Base-by-base conservation (phyloP, 2,329 filamentous ascomycete species). In the Xylaria sp. region DNA sequence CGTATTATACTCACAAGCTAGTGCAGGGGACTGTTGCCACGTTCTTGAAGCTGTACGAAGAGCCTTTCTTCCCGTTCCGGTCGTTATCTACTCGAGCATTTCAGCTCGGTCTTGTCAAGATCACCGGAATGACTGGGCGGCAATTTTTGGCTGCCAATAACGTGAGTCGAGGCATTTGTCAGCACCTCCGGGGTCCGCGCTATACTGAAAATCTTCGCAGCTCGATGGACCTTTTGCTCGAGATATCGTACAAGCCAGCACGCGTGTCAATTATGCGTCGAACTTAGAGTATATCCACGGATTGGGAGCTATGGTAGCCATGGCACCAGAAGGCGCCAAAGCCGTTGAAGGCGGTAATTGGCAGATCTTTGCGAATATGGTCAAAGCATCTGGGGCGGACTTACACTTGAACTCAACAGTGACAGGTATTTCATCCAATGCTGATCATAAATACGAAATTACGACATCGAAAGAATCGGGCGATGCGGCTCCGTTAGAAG, bases 191-290 rank as follows among this genome's bases (percentile, higher is more conserved):
- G 10, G 20, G 44, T 28, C 20, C 4, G 3, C 3, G 6, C n/a
- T 6, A 60, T 64, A 12, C 67, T 70, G 34, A 72, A 52, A 15
- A 13, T 50, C 12, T 39, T n/a, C 18, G 12, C 46, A 89, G 76
- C 89, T 98, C 65, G 84, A 87, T 28, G 82, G 85, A 0, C 78
- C 83, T 0, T 98, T 97, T 78, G 85, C 90, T 0, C 88, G 88
- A 15, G 93, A 99, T 60, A 89, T 99, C 57, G 89, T 98, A 32
- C 95, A 98, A 81, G 93, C 95, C 1, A 92, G 90, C 66, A 98
- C 96, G 0, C 88, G 96, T 23, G 95, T 98, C 72, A 98, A 98
- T 80, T 99, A 98, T 81, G 96, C 92, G 0, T 93, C 94, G 58
- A 98, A 98, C 74, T 81, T 98, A 13, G 88, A 85, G n/a, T 84